Percentiles rank a stretch among this genome's conserved stretches.
phyloP scores from a whole-genome alignment of 2,329 filamentous ascomycete genomes.

The Emydomyces testavorans region DNA sequence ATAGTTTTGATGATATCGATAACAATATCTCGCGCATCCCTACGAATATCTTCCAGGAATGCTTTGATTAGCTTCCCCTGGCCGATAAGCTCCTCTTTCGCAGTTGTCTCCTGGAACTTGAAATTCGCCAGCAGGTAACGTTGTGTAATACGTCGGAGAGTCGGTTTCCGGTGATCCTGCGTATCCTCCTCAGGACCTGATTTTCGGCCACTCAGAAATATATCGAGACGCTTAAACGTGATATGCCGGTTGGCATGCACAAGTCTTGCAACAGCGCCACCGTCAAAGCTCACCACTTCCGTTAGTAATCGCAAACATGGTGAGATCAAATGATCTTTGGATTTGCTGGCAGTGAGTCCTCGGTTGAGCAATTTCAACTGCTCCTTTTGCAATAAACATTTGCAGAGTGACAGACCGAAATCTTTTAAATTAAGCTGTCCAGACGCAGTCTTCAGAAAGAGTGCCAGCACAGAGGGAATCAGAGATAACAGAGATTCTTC shows the following conservation, averaged over 20 bases:
- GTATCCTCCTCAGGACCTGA: conserved; percentile 39
- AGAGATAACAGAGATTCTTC: conserved; percentile 72
- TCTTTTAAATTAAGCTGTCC: conserved; percentile 60
- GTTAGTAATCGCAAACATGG: conserved; percentile 75
- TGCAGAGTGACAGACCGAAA: conserved; percentile 66
- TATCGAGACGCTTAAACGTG: conserved; percentile 66
- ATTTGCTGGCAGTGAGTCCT: conserved; percentile 66
- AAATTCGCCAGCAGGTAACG: conserved; percentile 70
- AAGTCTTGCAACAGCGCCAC: conserved; percentile 63
- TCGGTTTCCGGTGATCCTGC: conserved; percentile 59
- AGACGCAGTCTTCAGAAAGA: conserved; percentile 69
- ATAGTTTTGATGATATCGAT: conserved; percentile 62
- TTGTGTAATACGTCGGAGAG: conserved; percentile 70
- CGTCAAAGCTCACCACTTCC: conserved; percentile 77
- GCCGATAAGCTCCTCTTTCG: conserved; percentile 70
- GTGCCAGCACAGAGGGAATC: conserved; percentile 65
- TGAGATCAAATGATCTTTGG: conserved; percentile 78
- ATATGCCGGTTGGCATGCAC: conserved; percentile 67
- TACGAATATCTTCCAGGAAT: conserved; percentile 63
- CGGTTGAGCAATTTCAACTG: conserved; percentile 71
- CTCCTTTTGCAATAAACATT: conserved; percentile 66
- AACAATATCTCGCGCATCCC: conserved; percentile 65
- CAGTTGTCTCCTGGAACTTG: conserved; percentile 62
- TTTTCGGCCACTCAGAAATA: conserved; percentile 64
- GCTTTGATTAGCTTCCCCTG: conserved; percentile 58